Percentiles rank a stretch among this genome's conserved stretches.
Conservation (phyloP, 2,329 filamentous ascomycete genomes). For the Aspergillus sp. region DNA sequence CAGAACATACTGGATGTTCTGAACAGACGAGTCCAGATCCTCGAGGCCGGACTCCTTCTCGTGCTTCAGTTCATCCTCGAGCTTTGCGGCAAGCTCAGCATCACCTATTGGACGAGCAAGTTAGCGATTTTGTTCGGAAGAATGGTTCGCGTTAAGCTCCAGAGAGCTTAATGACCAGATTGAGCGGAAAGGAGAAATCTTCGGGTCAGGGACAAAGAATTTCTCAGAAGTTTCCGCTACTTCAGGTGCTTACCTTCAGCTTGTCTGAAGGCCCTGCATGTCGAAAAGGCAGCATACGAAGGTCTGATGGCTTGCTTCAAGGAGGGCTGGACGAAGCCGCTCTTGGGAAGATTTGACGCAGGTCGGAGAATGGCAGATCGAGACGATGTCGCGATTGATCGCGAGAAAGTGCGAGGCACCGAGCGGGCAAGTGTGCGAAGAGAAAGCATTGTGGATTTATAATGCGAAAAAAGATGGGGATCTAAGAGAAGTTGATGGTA, state of each 20-base stretch:
- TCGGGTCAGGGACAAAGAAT: background rate
- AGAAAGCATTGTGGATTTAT: slow-evolving; percentile 63
- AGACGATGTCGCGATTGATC: slow-evolving; percentile 58
- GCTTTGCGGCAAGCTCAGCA: slow-evolving; percentile 81
- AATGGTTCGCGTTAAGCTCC: background rate
- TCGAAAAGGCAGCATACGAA: slow-evolving; percentile 53
- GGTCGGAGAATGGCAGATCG: slow-evolving; percentile 51
- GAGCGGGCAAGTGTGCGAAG: slow-evolving; percentile 68
- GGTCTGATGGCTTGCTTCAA: slow-evolving; percentile 50
- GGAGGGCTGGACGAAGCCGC: slow-evolving; percentile 54
- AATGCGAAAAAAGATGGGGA: slow-evolving; percentile 9
- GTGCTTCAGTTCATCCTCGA: slow-evolving; percentile 80
- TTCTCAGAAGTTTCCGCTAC: background rate
- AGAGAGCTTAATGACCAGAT: background rate
- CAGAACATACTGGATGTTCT: slow-evolving; percentile 90
- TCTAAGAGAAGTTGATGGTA: slow-evolving; percentile 18
- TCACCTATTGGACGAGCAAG: slow-evolving; percentile 56
- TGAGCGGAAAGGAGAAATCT: background rate
- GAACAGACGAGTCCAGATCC: slow-evolving; percentile 74
- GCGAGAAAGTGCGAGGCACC: slow-evolving; percentile 66
- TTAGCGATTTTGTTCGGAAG: background rate
- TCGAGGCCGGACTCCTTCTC: slow-evolving; percentile 81
- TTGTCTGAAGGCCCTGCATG: slow-evolving; percentile 46
- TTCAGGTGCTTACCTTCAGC: slow-evolving; percentile 48
- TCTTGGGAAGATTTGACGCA: slow-evolving; percentile 54